A percentile compares a stretch with the other conserved stretches of the same genome.
Conservation (phyloP, 768 basidiomycete genomes). For the Leccinellum albellum region DNA sequence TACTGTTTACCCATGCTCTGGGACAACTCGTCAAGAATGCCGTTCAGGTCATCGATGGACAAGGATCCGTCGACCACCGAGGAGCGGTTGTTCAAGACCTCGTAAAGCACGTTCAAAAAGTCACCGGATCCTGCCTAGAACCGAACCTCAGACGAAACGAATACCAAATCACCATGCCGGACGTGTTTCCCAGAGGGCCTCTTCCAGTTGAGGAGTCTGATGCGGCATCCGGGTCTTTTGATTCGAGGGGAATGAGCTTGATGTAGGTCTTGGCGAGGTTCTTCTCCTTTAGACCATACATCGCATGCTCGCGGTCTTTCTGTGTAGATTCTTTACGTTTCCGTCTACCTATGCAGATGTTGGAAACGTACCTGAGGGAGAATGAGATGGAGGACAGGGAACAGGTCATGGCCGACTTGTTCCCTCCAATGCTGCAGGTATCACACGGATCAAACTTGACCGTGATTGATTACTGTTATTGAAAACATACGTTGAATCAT, state of each 20-base stretch:
- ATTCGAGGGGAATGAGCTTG: constrained; percentile 80
- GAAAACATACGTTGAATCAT: constrained; percentile 73
- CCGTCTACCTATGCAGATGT: background rate
- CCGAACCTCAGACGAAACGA: background rate
- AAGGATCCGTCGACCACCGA: constrained; percentile 73
- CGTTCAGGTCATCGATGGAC: constrained; percentile 79
- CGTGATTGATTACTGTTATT: background rate
- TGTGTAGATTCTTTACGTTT: constrained; percentile 31
- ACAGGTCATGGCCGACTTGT: constrained; percentile 83
- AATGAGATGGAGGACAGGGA: constrained; percentile 83
- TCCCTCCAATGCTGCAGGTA: constrained; percentile 77
- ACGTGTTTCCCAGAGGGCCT: constrained; percentile 68
- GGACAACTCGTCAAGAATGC: constrained; percentile 72
- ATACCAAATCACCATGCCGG: constrained; percentile 22
- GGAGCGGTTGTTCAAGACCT: constrained; percentile 81
- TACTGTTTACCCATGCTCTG: constrained; percentile 73
- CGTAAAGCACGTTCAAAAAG: constrained; percentile 81
- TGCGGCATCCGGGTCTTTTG: constrained; percentile 76
- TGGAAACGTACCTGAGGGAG: constrained; percentile 72
- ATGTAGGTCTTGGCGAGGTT: constrained; percentile 91
- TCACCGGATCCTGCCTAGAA: constrained; percentile 73
- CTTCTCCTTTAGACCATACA: constrained; percentile 94
- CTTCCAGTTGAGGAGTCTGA: constrained; percentile 67
- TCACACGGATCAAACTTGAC: constrained; percentile 12
- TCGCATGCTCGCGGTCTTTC: constrained; percentile 91